Evolutionary conservation across 108 stramenopile species (phyloP), one percentile per base, ranked within the genome.

Genomic region (Pseudonitzschia delicatissima): DNA sequence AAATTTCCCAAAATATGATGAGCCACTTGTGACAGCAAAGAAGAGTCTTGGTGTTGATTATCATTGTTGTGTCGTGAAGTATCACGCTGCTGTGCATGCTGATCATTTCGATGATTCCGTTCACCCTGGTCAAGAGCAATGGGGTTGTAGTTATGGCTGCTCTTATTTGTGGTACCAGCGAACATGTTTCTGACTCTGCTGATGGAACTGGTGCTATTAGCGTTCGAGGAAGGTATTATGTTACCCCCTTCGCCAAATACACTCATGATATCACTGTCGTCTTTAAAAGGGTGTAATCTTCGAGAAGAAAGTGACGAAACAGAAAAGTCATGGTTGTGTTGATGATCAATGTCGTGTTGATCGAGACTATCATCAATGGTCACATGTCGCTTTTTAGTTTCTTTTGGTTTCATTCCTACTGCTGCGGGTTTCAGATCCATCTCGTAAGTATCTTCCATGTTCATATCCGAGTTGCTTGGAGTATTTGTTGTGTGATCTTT

Each of bases 1-100:
- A 68, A 31, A 20, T 21, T 59, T 15, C 64, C 59, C 28, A 71
- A 35, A 36, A 80, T 68, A 26, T 71, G 73, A 49, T 31, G 35
- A 6, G 74, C 79, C 9, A 80, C 68, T 52, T 73, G 73, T 18
- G 68, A 59, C 33, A 79, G 31, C 0, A 79, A 49, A 7, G 79
- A 74, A 18, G 72, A 31, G 55, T 71, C 62, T 27, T 55, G 53
- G 25, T 45, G 48, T 9, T 62, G 61, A 33, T 71, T 55, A 15
- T 55, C 31, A 13, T 32, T 27, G 8, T 55, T 15, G 12, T 33
- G 8, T 33, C 17, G 2, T 33, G 29, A 33, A 55, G n/a, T 49
- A 49, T 49, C 48, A 20, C 53, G 27, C 57, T 35, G 69, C 33
- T 13, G 69, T 37, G 25, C 48, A 29, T 35, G 60, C 35, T 33